phyloP scores from a whole-genome alignment of 2,329 filamentous ascomycete genomes.

The Nemania sp. region DNA sequence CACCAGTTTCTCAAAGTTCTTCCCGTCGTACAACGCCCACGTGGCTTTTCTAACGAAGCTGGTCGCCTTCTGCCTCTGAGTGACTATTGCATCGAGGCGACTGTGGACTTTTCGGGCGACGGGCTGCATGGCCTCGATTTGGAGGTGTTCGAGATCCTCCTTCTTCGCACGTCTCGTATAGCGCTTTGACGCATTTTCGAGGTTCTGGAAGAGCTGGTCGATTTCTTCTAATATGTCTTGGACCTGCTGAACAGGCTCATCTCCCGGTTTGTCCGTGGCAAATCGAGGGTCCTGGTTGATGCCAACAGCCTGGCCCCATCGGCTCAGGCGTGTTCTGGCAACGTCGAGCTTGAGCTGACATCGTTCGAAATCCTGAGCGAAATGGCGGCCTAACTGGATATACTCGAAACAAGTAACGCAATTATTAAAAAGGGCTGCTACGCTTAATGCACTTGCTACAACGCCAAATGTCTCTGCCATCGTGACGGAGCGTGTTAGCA shows the following conservation, averaged over 20 bases:
- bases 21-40: slow-evolving; percentile 18
- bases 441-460: slow-evolving; percentile 39
- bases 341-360: slow-evolving; percentile 42
- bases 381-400: slow-evolving; percentile 44
- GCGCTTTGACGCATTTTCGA: slow-evolving; percentile 32
- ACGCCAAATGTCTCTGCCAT: slow-evolving; percentile 31
- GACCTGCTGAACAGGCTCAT: slow-evolving; percentile 22
- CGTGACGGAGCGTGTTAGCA: not conserved
- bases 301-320: slow-evolving; percentile 43
- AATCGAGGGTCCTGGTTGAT: slow-evolving; percentile 40
- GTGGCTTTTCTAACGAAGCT: slow-evolving; percentile 8
- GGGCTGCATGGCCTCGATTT: slow-evolving; percentile 15
- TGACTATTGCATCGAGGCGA: slow-evolving; percentile 14
- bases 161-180: slow-evolving; percentile 25
- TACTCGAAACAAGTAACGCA: slow-evolving; percentile 48
- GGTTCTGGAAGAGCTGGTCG: slow-evolving; percentile 31
- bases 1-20: slow-evolving; percentile 30
- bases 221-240: slow-evolving; percentile 36
- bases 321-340: slow-evolving; percentile 38
- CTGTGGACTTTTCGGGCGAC: slow-evolving; percentile 20
- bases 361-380: slow-evolving; percentile 42
- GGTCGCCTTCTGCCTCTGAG: slow-evolving; percentile 7
- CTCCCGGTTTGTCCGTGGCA: slow-evolving; percentile 14
- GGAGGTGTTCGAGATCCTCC: slow-evolving; percentile 18
- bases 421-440: slow-evolving; percentile 44